phyloP scores from a whole-genome alignment of 148 eudicot species.

The Rhododendron mucronatum region DNA sequence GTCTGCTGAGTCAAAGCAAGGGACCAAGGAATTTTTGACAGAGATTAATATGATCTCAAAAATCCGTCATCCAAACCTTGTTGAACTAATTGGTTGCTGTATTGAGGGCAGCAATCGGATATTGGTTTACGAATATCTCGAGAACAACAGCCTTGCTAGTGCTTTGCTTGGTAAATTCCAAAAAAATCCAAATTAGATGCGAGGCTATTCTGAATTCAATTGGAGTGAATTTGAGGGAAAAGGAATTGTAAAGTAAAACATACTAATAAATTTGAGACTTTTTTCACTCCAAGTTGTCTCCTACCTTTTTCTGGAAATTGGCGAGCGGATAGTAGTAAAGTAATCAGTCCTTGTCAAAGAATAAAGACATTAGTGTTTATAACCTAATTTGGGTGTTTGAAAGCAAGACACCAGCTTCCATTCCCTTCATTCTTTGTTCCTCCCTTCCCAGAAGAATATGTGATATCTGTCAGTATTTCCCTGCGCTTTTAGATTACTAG shows the following conservation, averaged over 20 bases:
- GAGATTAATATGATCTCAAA: slow-evolving; percentile 45
- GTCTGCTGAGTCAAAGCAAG: slow-evolving; percentile 55
- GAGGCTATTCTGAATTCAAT: neutral
- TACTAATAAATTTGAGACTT: neutral
- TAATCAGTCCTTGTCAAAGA: too few relatives aligned
- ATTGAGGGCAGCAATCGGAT: slow-evolving; percentile 34
- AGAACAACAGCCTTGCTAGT: slow-evolving; percentile 44
- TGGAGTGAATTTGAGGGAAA: neutral
- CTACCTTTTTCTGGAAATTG: neutral
- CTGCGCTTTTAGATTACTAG: neutral
- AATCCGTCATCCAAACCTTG: slow-evolving; percentile 50
- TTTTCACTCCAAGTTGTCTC: neutral
- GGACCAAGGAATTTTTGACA: slow-evolving; percentile 43
- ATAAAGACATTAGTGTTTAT: neutral
- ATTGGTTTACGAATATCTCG: slow-evolving; percentile 49
- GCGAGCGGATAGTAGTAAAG: neutral
- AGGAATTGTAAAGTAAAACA: neutral
- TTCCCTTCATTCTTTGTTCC: neutral
- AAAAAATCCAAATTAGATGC: neutral
- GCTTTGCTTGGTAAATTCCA: slow-evolving; percentile 37
- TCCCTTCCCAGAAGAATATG: neutral
- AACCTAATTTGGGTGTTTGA: neutral
- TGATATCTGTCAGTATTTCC: neutral
- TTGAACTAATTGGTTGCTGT: slow-evolving; percentile 60
- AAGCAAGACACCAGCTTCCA: neutral